Evolutionary conservation across 1,284 basidiomycete genomes (phyloP).

Genomic region (Papiliotrema fonsecae): DNA sequence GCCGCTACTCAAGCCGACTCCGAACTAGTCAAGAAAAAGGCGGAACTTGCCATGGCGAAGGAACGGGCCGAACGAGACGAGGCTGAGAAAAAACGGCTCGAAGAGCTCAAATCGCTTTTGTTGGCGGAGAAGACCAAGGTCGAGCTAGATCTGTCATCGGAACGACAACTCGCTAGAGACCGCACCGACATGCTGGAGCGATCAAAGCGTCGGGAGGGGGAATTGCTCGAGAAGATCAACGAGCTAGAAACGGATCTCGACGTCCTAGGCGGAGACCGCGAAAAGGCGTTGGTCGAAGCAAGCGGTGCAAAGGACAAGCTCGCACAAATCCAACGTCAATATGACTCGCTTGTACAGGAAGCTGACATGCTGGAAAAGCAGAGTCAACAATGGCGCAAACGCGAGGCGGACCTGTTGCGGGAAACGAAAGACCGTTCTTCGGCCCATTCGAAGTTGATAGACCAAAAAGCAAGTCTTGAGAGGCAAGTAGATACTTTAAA

Average conservation of each 20-base stretch:
- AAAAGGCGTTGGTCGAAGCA: conserved; percentile 55
- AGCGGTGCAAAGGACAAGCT: conserved; percentile 25
- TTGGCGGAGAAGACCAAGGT: conserved; percentile 77
- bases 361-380: conserved; percentile 73
- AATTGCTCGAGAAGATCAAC: conserved; percentile 78
- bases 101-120: conserved; percentile 70
- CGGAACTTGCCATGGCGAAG: conserved; percentile 73
- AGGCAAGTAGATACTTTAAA: conserved; percentile 68
- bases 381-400: conserved; percentile 62
- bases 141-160: conserved; percentile 74
- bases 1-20: conserved; percentile 91
- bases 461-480: conserved; percentile 56
- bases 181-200: conserved; percentile 81
- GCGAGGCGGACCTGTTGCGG: conserved; percentile 58
- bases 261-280: conserved; percentile 76
- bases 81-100: conserved; percentile 69
- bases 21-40: conserved; percentile 81
- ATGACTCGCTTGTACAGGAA: conserved; percentile 78
- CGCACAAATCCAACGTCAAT: conserved; percentile 48
- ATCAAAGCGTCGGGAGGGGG: conserved; percentile 75
- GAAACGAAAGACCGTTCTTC: conserved; percentile 34
- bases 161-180: conserved; percentile 72
- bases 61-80: conserved; percentile 83
- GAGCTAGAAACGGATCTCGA: conserved; percentile 80
- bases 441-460: conserved; percentile 48